Evolutionary conservation across 129 eudicot species (phyloP).

Genomic region (Arctium minus): DNA sequence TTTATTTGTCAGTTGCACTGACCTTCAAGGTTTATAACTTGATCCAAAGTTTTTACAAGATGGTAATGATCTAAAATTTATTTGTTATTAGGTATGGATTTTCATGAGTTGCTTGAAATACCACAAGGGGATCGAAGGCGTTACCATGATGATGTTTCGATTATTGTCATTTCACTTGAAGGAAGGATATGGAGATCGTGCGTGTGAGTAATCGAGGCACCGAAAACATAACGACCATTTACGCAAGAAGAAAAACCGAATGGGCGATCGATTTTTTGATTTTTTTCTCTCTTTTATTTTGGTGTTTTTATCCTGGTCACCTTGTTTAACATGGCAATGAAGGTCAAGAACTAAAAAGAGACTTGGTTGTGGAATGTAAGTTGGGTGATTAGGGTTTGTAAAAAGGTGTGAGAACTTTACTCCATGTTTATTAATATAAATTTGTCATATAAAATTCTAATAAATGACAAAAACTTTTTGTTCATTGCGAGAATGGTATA

Average conservation of each 20-base stretch:
- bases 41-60: background rate
- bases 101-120: constrained; percentile 93
- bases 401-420: constrained; percentile 53
- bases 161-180: constrained; percentile 88
- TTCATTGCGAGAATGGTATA: constrained; percentile 1
- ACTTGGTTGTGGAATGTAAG: constrained; percentile 42
- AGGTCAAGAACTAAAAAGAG: constrained; percentile 26
- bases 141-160: constrained; percentile 96
- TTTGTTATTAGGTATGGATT: constrained; percentile 64
- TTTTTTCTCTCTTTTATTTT: constrained; percentile 1
- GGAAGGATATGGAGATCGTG: constrained; percentile 99
- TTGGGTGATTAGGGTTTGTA: constrained; percentile 55
- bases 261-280: constrained; percentile 52
- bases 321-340: constrained; percentile 44
- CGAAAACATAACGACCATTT: constrained; percentile 15
- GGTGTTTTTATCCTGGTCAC: constrained; percentile 31
- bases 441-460: constrained; percentile 46
- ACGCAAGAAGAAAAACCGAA: constrained; percentile 12
- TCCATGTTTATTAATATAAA: constrained; percentile 41
- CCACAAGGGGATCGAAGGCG: constrained; percentile 98
- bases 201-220: constrained; percentile 42
- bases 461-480: constrained; percentile 40
- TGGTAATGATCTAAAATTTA: background rate
- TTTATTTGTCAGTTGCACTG: background rate
- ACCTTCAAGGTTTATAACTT: background rate